Base-by-base conservation (phyloP, 2,329 filamentous ascomycete genomes). In the Colletotrichum karsti region DNA sequence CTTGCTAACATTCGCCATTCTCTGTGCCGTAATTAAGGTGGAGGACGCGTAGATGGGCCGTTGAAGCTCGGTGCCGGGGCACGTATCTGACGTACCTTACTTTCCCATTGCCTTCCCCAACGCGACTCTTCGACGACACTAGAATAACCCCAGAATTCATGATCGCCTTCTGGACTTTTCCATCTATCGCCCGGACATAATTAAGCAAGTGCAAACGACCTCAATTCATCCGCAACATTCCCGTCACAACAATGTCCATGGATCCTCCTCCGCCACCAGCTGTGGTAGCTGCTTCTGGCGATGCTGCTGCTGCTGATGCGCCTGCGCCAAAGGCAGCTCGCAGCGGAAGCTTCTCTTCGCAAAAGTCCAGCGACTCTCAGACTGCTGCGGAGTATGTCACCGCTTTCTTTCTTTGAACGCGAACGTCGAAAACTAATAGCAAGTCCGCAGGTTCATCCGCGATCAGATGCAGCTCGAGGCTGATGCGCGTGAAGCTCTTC, bases 401-500 rank as follows among this genome's bases (percentile, higher is more conserved):
- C 33, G 13, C n/a, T 8, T 12, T n/a, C n/a, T 24, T 18, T 10
- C 28, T 4, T 51, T 8, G 13, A 28, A 3, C 8, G 5, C 44
- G 22, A 22, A 41, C 15, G n/a, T 18, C 5, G 5, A 55, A 41
- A 28, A 5, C 5, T 56, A 6, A 28, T 37, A 12, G 33, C 28
- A 26, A 35, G 15, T 35, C 57, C 9, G 5, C 63, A 95, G 93
- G 28, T 98, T 97, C 77, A 94, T 99, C 72, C 90, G 93, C 74
- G 91, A 90, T 62, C 96, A 99, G 78, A 91, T 98, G 76, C 90
- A 92, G 72, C 91, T 99, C 59, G 96, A 99, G 81, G 93, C 93
- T 20, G 96, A 99, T 82, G 96, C 96, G 51, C 94, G 95, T 73
- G 95, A 99, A 84, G 93, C 93, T 69, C 87, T 99, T 7, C 96